phyloP scores from a whole-genome alignment of 495 filamentous ascomycete species.

The Geoglossum glabrum region DNA sequence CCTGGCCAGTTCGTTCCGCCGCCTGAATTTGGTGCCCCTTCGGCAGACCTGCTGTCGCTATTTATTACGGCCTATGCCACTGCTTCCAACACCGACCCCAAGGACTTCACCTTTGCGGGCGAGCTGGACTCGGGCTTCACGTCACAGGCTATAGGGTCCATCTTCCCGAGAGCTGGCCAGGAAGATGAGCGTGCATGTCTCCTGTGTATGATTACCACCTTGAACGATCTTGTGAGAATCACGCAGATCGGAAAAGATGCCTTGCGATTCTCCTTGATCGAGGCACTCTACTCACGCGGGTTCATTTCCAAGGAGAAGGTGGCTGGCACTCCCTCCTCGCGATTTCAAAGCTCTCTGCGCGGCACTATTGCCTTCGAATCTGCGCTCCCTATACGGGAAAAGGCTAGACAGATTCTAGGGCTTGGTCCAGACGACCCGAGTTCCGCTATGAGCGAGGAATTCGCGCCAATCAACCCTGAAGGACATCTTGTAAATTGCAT shows the following conservation, averaged over 20 bases:
- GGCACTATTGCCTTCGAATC: not conserved
- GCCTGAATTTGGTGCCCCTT: not conserved
- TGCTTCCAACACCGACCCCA: too few relatives aligned
- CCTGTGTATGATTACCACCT: not conserved
- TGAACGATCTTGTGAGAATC: not conserved
- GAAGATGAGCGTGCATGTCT: not conserved
- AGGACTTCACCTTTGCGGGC: not conserved
- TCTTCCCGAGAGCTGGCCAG: not conserved
- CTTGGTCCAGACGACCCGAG: not conserved
- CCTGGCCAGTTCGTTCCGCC: not conserved
- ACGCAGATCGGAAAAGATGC: not conserved
- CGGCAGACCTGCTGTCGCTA: not conserved
- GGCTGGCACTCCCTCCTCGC: too few relatives aligned
- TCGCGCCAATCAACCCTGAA: not conserved
- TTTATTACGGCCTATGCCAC: not conserved
- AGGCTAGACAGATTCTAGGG: not conserved
- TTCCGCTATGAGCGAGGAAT: too few relatives aligned
- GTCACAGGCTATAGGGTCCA: not conserved
- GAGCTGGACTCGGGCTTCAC: not conserved
- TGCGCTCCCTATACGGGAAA: not conserved
- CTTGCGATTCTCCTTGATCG: not conserved
- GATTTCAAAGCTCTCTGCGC: not conserved
- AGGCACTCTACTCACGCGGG: not conserved
- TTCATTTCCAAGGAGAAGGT: not conserved
- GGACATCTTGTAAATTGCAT: not conserved